A percentile compares a stretch with the other conserved stretches of the same genome.
Evolutionary conservation across 2,329 filamentous ascomycete genomes (phyloP).

Genomic region (Monilinia vaccinii-corymbosi): DNA sequence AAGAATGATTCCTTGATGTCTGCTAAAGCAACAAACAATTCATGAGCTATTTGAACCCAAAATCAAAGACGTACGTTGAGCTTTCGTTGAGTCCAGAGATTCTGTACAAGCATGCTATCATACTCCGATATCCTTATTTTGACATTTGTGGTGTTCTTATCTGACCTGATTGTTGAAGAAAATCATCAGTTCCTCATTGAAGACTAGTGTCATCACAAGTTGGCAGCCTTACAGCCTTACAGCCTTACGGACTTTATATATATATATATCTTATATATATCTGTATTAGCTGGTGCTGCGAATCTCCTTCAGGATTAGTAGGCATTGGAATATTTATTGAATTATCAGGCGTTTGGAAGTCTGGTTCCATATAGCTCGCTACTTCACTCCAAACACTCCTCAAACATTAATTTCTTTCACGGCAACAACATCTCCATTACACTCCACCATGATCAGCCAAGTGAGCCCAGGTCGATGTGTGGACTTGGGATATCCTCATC

Average conservation of each 20-base stretch:
- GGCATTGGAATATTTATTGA: neutral
- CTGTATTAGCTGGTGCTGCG: neutral
- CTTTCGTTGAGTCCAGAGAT: neutral
- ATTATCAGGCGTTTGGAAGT: neutral
- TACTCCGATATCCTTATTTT: neutral
- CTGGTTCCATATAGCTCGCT: neutral
- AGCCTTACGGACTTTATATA: neutral
- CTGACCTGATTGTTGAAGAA: neutral
- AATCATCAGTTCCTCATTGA: neutral
- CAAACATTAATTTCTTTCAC: neutral
- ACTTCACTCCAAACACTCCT: neutral
- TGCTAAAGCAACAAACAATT: constrained; percentile 3
- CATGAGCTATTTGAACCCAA: constrained; percentile 1
- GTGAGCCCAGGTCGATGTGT: neutral
- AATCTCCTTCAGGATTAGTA: no score
- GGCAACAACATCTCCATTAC: neutral
- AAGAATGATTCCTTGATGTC: neutral
- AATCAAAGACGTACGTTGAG: constrained; percentile 2
- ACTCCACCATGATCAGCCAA: neutral
- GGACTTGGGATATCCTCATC: neutral
- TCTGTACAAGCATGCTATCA: neutral
- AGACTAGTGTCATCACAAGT: constrained; percentile 5
- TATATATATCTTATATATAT: neutral
- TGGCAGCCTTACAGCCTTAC: constrained; percentile 2
- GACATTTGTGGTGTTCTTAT: neutral